Base-by-base conservation (phyloP, 2,329 filamentous ascomycete species). In the Rutstroemia sp. region DNA sequence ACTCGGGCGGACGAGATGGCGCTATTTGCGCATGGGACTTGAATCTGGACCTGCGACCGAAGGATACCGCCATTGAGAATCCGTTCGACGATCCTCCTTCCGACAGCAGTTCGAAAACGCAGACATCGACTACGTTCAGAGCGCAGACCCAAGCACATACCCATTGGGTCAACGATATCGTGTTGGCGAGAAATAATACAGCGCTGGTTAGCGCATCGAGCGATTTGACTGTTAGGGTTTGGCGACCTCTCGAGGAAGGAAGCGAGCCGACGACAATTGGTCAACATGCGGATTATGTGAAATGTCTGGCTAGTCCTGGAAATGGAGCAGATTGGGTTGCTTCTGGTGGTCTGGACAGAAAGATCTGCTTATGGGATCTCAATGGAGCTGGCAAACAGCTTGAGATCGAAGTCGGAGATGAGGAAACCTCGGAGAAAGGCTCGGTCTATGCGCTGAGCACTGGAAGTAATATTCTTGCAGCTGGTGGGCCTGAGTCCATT, bases 11-110 rank as follows among this genome's bases (percentile, higher is more conserved):
- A 58, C 87, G 94, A 69, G 94, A 99, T 73, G 94, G 94, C 65
- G 88, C 94, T 51, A 87, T 99, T 64, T 99, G 94, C 75, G 90
- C 92, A 59, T 99, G 94, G 94, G 86, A 97, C 72, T 76, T 96
- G 53, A 82, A 89, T 67, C 82, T 89, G 67, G 80, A 90, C 69
- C 76, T 88, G 61, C 75, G 75, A 46, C 57, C 51, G 30, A 54
- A 58, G 46, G 55, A 55, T 41, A 54, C 56, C 16, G 14, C 41
- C 5, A 34, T 55, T 17, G 64, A 67, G 17, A 64, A 69, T 42
- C 65, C 66, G 17, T 70, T 70, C 54, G 65, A 69, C 34, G 65
- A 68, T 39, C 62, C 64, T 34, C 57, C 60, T 4, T 58, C 58
- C 58, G 66, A 59, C 54, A 61, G 56, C 55, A 66, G 64, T 59